Conservation (phyloP, 2,329 filamentous ascomycete genomes). For the Fusarium dlaminii region DNA sequence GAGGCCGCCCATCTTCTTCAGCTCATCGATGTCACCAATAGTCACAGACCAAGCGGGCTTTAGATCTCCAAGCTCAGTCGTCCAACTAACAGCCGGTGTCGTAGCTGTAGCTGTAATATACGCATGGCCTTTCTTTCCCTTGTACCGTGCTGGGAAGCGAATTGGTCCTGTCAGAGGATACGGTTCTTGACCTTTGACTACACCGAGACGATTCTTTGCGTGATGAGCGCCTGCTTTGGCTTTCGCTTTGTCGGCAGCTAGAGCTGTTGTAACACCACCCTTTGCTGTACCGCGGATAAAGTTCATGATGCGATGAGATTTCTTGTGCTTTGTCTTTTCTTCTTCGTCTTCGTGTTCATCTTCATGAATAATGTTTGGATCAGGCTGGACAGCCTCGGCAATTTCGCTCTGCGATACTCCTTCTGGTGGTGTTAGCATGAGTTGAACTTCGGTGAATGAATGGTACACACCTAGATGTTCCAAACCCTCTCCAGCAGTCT, state of each 20-base stretch:
- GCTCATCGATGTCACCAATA: constrained; percentile 74
- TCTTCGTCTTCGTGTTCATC: constrained; percentile 57
- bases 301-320: constrained; percentile 61
- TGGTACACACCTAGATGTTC: constrained; percentile 48
- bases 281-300: constrained; percentile 76
- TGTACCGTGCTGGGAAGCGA: constrained; percentile 77
- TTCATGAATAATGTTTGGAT: constrained; percentile 48
- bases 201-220: constrained; percentile 77
- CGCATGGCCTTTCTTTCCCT: constrained; percentile 76
- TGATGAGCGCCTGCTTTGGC: constrained; percentile 67
- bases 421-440: constrained; percentile 40
- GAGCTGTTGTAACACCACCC: constrained; percentile 75
- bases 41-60: constrained; percentile 76
- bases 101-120: constrained; percentile 75
- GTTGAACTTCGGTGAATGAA: not conserved
- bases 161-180: constrained; percentile 70
- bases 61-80: constrained; percentile 62
- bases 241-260: constrained; percentile 76
- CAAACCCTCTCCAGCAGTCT: constrained; percentile 53
- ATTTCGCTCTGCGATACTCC: constrained; percentile 71
- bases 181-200: constrained; percentile 59
- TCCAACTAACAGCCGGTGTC: constrained; percentile 73
- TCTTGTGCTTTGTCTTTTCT: constrained; percentile 57
- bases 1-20: constrained; percentile 82
- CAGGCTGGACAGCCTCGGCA: constrained; percentile 64